Evolutionary conservation across 495 filamentous ascomycete species (phyloP).

Genomic region (Annulohypoxylon moriforme): DNA sequence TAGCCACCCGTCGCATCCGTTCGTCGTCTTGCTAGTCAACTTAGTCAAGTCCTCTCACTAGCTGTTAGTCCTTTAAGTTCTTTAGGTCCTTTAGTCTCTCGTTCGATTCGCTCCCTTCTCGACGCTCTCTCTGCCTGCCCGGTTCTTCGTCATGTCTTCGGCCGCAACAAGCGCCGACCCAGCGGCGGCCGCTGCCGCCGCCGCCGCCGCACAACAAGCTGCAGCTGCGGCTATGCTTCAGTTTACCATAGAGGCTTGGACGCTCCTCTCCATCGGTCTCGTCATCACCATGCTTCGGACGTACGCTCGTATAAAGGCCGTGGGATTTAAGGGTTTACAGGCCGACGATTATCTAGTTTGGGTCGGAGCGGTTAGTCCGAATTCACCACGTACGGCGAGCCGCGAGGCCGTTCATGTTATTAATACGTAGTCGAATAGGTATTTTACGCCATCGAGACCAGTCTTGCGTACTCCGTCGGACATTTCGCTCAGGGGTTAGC

Average conservation of each 20-base stretch:
- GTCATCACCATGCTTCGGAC: constrained; percentile 51
- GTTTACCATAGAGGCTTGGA: constrained; percentile 59
- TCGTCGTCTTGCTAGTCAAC: constrained; percentile 24
- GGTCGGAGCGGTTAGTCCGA: constrained; percentile 53
- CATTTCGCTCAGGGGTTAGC: constrained; percentile 65
- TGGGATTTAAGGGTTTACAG: constrained; percentile 50
- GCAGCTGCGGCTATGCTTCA: constrained; percentile 45
- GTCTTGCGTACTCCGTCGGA: constrained; percentile 53
- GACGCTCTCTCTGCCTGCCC: constrained; percentile 9
- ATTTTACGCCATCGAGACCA: constrained; percentile 53
- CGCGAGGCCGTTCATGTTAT: neutral
- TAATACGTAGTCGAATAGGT: constrained; percentile 38
- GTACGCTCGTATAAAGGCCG: constrained; percentile 49
- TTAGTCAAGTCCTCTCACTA: constrained; percentile 34
- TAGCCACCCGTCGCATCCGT: constrained; percentile 16
- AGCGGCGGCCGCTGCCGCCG: constrained; percentile 22
- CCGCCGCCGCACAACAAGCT: constrained; percentile 51
- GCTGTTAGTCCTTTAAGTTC: neutral
- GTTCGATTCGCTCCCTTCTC: constrained; percentile 12
- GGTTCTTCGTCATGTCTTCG: constrained; percentile 29
- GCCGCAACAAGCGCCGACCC: constrained; percentile 26
- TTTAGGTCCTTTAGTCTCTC: constrained; percentile 10
- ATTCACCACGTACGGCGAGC: neutral
- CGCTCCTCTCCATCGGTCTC: constrained; percentile 57
- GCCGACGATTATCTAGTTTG: constrained; percentile 57